Conservation (phyloP, 192 early-diverging fungal species). For the Piromyces finnis region DNA sequence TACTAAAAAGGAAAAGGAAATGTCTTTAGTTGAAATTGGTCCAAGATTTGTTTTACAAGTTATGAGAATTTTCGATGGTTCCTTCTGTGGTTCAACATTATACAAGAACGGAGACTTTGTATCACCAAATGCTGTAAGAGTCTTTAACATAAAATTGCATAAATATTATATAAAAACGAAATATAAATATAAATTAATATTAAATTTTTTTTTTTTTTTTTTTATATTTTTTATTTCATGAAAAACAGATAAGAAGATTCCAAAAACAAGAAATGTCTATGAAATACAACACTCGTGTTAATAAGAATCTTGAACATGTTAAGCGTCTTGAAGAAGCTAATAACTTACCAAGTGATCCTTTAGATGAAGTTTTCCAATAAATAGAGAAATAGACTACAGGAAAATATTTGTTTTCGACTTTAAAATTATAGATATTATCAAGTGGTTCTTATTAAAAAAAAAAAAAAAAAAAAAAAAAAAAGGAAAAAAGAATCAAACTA, state of each 20-base stretch:
- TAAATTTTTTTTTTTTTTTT: background rate
- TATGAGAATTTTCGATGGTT: conserved; percentile 87
- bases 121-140: conserved; percentile 26
- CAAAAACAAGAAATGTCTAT: background rate
- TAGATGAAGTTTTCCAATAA: background rate
- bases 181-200: no score
- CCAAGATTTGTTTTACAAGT: conserved; percentile 88
- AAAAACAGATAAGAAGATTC: background rate
- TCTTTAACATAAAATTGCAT: no score
- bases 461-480: no score
- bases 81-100: conserved; percentile 79
- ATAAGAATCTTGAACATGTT: background rate
- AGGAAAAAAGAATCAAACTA: no score
- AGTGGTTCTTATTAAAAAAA: no score
- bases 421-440: no score
- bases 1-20: conserved; percentile 43
- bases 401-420: no score
- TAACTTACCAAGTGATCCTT: background rate
- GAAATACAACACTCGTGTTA: background rate
- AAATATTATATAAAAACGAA: no score
- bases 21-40: conserved; percentile 83
- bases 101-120: conserved; percentile 82
- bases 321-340: background rate
- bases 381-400: no score
- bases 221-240: background rate